Percentiles rank a stretch among this genome's conserved stretches.
phyloP scores from a whole-genome alignment of 768 basidiomycete genomes.

The Cystobasidium onofrii region DNA sequence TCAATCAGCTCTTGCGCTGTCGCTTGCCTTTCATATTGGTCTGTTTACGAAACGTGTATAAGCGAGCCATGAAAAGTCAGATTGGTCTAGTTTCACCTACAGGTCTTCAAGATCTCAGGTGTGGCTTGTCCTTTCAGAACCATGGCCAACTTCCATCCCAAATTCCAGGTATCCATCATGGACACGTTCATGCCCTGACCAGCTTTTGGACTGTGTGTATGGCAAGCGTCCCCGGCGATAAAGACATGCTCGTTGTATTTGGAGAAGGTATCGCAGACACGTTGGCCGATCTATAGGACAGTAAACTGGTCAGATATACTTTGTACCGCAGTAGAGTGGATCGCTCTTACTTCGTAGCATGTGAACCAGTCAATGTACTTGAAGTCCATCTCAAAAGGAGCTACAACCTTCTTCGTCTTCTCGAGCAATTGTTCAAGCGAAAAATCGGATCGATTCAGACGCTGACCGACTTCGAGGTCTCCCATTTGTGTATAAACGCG shows the following conservation, averaged over 20 bases:
- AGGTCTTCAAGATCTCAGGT: slow-evolving; percentile 51
- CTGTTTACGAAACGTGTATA: background rate
- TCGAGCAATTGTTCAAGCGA: slow-evolving; percentile 36
- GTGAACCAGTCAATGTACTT: slow-evolving; percentile 41
- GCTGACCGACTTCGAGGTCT: slow-evolving; percentile 13
- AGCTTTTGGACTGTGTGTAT: slow-evolving; percentile 39
- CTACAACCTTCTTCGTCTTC: slow-evolving; percentile 34
- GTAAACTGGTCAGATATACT: background rate
- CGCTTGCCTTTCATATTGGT: slow-evolving; percentile 53
- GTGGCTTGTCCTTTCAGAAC: slow-evolving; percentile 56
- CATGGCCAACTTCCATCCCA: slow-evolving; percentile 61
- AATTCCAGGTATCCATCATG: slow-evolving; percentile 69
- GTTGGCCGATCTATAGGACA: slow-evolving; percentile 38
- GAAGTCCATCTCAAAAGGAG: slow-evolving; percentile 39
- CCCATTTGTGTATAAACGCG: slow-evolving; percentile 22
- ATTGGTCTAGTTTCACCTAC: slow-evolving; percentile 42
- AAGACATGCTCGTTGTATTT: slow-evolving; percentile 36
- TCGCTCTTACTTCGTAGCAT: slow-evolving; percentile 29
- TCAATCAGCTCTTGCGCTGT: slow-evolving; percentile 61
- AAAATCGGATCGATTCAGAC: slow-evolving; percentile 31
- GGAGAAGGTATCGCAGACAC: slow-evolving; percentile 31
- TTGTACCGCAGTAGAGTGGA: background rate
- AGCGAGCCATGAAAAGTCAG: too few species aligned
- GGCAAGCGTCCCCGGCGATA: slow-evolving; percentile 39
- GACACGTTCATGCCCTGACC: slow-evolving; percentile 44